Percentiles rank a stretch among this genome's conserved stretches.
Evolutionary conservation across 2,329 filamentous ascomycete genomes (phyloP).

Genomic region (Claviceps pazoutovae): DNA sequence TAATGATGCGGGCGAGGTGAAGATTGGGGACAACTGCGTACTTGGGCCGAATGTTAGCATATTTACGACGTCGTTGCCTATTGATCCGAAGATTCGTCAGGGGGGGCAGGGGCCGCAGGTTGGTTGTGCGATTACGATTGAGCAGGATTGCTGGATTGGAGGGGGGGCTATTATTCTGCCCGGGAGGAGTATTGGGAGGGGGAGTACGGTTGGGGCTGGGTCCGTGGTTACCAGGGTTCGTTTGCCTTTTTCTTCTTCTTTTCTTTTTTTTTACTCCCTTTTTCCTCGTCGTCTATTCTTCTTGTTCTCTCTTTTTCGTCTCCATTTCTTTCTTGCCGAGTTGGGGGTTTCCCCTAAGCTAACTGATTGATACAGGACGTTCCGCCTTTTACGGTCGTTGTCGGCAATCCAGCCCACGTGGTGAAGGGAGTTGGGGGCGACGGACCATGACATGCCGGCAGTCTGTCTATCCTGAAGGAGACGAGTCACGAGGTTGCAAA

Average conservation of each 20-base stretch:
- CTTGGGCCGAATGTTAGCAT: conserved; percentile 80
- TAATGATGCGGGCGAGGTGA: conserved; percentile 72
- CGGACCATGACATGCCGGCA: conserved; percentile 12
- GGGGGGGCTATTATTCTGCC: conserved; percentile 66
- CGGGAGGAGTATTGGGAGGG: conserved; percentile 67
- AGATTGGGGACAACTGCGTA: conserved; percentile 62
- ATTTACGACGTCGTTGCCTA: conserved; percentile 58
- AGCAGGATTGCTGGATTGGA: conserved; percentile 74
- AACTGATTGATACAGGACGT: conserved; percentile 36
- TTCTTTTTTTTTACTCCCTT: neutral
- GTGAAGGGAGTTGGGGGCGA: conserved; percentile 26
- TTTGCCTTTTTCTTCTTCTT: conserved; percentile 1
- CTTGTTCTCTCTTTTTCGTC: neutral
- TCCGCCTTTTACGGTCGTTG: conserved; percentile 52
- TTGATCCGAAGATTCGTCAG: conserved; percentile 58
- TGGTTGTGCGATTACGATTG: conserved; percentile 61
- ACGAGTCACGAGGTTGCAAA: no score
- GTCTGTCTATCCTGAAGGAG: neutral
- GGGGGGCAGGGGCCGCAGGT: conserved; percentile 60
- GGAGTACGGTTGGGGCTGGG: conserved; percentile 67
- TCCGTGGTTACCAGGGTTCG: conserved; percentile 68
- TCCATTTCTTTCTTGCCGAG: neutral
- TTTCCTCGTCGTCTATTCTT: neutral
- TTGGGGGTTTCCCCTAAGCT: neutral
- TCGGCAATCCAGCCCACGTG: conserved; percentile 54